Evolutionary conservation across 371 early-diverging fungal genomes (phyloP), one percentile per base, ranked within the genome.

Genomic region (Chytridium lagenaria): DNA sequence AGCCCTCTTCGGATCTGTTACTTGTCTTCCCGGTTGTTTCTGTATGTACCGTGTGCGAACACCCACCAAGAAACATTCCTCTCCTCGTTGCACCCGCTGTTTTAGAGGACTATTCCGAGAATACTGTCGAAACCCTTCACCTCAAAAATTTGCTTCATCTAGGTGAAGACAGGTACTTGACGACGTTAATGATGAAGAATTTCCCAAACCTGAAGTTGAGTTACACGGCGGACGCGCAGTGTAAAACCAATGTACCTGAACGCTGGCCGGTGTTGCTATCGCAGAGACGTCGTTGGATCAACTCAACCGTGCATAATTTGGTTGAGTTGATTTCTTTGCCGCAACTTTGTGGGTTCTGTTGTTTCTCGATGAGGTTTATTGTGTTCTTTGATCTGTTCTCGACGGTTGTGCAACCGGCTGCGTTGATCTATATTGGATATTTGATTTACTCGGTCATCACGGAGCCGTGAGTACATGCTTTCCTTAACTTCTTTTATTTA

Each of bases 241-340:
- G 80, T 65, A 52, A 36, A 73, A 77, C 90, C 81, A 52, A 78
- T 68, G 90, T 86, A 22, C 91, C 91, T 7, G 87, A 84, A 36
- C 71, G 78, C 39, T 92, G 89, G 78, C 71, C 77, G 15, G 88
- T 90, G 39, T 81, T 92, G 50, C 79, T 90, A 16, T 88, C 89
- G 30, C 92, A 92, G 78, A 75, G 92, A 23, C 84, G 92, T 71
- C 79, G 92, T 50, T 92, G 92, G 92, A 92, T 92, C 79, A 92
- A 92, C 85, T 97, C 97, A 2, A 98, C 99, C 0, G 92, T 98
- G 40, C 95, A 95, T 81, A 98, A 98, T 80, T 79, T 98, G 73
- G 90, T 96, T 80, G 98, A 96, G 81, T 84, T 97, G 19, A 81
- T 94, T 26, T 80, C 89, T 55, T 82, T 98, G 28, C 90, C 91